Conservation (phyloP, 2,329 filamentous ascomycete genomes). For the Cladophialophora carrionii region DNA sequence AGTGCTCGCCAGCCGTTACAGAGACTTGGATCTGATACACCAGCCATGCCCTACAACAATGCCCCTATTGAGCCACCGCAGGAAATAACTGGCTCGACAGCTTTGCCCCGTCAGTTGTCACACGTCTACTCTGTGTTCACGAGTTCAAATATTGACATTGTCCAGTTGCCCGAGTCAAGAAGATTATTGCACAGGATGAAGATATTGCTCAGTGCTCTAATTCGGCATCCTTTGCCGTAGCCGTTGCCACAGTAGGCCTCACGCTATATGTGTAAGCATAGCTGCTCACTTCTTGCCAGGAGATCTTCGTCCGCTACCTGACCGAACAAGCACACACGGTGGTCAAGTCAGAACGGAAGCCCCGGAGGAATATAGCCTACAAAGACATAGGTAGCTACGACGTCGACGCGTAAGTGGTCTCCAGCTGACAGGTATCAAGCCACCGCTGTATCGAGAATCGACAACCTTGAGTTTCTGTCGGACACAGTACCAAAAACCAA, state of each 20-base stretch:
- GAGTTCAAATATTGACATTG: slow-evolving; percentile 29
- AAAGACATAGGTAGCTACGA: slow-evolving; percentile 76
- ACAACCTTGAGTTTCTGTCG: slow-evolving; percentile 91
- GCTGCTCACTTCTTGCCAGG: slow-evolving; percentile 55
- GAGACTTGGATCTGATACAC: not conserved
- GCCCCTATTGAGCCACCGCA: slow-evolving; percentile 76
- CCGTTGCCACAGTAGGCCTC: slow-evolving; percentile 73
- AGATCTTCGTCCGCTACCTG: slow-evolving; percentile 94
- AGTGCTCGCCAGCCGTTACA: not conserved
- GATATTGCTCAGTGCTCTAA: slow-evolving; percentile 86
- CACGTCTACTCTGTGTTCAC: not conserved
- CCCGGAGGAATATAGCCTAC: slow-evolving; percentile 92
- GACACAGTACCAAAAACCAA: slow-evolving; percentile 88
- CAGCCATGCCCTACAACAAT: slow-evolving; percentile 84
- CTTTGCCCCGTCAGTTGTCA: slow-evolving; percentile 73
- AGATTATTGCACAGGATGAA: slow-evolving; percentile 86
- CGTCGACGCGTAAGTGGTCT: slow-evolving; percentile 1
- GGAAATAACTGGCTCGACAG: slow-evolving; percentile 81
- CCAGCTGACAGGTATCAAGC: slow-evolving; percentile 54
- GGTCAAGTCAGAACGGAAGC: slow-evolving; percentile 88
- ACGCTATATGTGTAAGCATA: not conserved
- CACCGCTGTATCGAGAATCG: slow-evolving; percentile 80
- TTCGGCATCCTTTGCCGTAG: slow-evolving; percentile 92
- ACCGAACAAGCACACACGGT: slow-evolving; percentile 83
- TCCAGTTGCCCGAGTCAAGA: slow-evolving; percentile 89